A percentile compares a stretch with the other conserved stretches of the same genome.
Evolutionary conservation across 768 basidiomycete species (phyloP).

Genomic region (Leccinum imitatum): DNA sequence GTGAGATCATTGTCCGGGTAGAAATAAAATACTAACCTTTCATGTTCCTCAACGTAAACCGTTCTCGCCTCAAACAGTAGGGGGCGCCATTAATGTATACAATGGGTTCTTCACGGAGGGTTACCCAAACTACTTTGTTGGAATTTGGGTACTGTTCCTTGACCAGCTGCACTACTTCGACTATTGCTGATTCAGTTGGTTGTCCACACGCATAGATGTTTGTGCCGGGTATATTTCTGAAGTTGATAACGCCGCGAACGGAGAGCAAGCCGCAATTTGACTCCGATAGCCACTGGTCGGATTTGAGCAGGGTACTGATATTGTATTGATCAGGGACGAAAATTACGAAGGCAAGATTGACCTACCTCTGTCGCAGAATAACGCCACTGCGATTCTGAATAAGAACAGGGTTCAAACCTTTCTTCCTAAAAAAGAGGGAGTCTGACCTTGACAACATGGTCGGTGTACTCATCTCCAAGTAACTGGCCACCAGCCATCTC

Average conservation of each 20-base stretch:
- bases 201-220: slow-evolving; percentile 93
- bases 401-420: not conserved
- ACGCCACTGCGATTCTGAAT: slow-evolving; percentile 88
- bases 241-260: slow-evolving; percentile 93
- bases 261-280: slow-evolving; percentile 62
- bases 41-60: slow-evolving; percentile 89
- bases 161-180: slow-evolving; percentile 70
- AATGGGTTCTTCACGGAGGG: slow-evolving; percentile 88
- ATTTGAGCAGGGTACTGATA: slow-evolving; percentile 80
- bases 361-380: slow-evolving; percentile 84
- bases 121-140: slow-evolving; percentile 81
- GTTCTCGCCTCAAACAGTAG: slow-evolving; percentile 85
- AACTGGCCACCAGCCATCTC: slow-evolving; percentile 80
- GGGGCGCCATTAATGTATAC: slow-evolving; percentile 92
- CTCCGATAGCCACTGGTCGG: slow-evolving; percentile 86
- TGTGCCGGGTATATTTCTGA: slow-evolving; percentile 77
- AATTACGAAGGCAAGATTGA: slow-evolving; percentile 17
- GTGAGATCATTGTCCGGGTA: not conserved
- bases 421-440: not conserved
- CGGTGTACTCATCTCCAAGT: slow-evolving; percentile 93
- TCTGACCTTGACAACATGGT: slow-evolving; percentile 84
- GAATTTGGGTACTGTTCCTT: slow-evolving; percentile 58
- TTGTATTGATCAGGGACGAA: not conserved
- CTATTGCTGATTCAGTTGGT: slow-evolving; percentile 83
- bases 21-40: slow-evolving; percentile 53